Evolutionary conservation across 805 yeast species (phyloP), one percentile per base, ranked within the genome.

Genomic region (Metahyphopichia silvanorum): DNA sequence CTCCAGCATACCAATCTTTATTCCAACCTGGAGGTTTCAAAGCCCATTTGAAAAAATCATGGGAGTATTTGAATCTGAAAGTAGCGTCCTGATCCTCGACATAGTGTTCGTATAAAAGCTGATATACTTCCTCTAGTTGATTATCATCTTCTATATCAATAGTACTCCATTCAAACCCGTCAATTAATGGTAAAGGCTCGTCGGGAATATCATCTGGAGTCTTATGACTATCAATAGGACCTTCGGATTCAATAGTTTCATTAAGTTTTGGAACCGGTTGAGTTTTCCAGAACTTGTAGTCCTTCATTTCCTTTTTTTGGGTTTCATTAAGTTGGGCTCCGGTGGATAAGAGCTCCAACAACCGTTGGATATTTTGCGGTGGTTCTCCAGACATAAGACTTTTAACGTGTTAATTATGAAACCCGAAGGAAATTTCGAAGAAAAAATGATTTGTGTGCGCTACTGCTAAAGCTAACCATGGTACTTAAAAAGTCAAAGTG

Each of bases 271-370:
- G 75, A 14, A 93, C 98, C 0, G 98, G 98, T 62, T 93, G 98
- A 2, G 98, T 93, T 51, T 84, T 86, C 98, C 98, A 93, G 63
- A 93, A 93, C 63, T 85, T 86, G 67, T 89, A 86, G 52, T 89
- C 95, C 32, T 84, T 79, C 85, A 88, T 87, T 15, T 79, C 75
- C 42, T 80, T 82, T 46, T 74, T 66, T 55, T 81, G 82, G 20
- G 71, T 66, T 27, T 69, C 78, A n/a, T 69, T 66, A 29, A 79
- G 62, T 41, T 70, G 69, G 40, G 73, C 74, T 21, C 77, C 78
- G 66, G 71, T 56, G 2, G 78, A 67, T 24, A 77, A 57, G 44
- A 65, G 66, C 49, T 66, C 66, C 42, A 85, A 58, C 32, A 85
- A 68, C 38, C 83, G 86, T 44, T 79, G 80, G 34, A 80, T 69